Percentiles rank a stretch among this genome's conserved stretches.
phyloP scores from a whole-genome alignment of 805 yeast genomes.

The Myxozyma nipponensis region DNA sequence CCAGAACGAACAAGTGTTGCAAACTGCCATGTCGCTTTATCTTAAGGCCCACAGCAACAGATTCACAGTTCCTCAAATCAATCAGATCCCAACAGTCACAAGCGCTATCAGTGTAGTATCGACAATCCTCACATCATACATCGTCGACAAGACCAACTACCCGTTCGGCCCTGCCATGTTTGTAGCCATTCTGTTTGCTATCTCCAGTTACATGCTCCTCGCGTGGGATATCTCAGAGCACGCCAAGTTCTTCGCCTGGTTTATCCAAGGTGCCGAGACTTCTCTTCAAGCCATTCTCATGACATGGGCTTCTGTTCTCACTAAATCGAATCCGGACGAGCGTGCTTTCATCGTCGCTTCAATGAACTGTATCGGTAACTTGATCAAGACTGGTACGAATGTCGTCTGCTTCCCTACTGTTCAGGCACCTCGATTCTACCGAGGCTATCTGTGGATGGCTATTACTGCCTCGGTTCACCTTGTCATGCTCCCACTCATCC shows the following conservation, averaged over 20 bases:
- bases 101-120: constrained; percentile 43
- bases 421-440: constrained; percentile 42
- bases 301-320: constrained; percentile 20
- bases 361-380: constrained; percentile 42
- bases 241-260: constrained; percentile 58
- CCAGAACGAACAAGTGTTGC: constrained; percentile 19
- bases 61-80: constrained; percentile 38
- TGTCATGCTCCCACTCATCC: constrained; percentile 5
- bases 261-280: constrained; percentile 10
- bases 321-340: constrained; percentile 30
- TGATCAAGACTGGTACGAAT: constrained; percentile 47
- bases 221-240: constrained; percentile 53
- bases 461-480: constrained; percentile 14
- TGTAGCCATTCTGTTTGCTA: constrained; percentile 30
- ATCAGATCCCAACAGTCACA: constrained; percentile 44
- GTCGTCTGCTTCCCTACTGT: constrained; percentile 44
- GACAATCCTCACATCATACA: constrained; percentile 35
- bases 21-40: constrained; percentile 12
- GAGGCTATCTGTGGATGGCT: constrained; percentile 37
- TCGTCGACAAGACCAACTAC: constrained; percentile 13
- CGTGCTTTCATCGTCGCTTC: constrained; percentile 38
- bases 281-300: constrained; percentile 15
- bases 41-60: constrained; percentile 9
- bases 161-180: constrained; percentile 41
- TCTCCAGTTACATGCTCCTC: constrained; percentile 45